These are phyloP conservation scores for Phytophthora agathidicida DNA, from an alignment of 352 stramenopile genomes.

Conservation along the genomic window DNA sequence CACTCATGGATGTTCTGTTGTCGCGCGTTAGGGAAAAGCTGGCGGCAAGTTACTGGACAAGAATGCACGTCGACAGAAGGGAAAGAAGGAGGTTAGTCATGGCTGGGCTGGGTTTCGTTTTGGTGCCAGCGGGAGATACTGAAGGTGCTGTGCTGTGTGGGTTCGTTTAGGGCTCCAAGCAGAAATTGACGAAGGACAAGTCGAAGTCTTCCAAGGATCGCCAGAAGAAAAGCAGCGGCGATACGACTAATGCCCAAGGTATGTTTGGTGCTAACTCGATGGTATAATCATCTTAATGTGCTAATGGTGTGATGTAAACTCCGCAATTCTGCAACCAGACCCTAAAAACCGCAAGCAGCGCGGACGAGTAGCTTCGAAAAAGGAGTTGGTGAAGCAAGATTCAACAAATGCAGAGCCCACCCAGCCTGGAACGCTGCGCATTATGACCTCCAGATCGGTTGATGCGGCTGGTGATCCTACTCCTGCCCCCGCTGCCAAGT, in stretches of 20 bases:
- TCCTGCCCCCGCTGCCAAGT: slow-evolving; percentile 1
- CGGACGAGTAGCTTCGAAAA: slow-evolving; percentile 33
- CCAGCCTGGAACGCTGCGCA: slow-evolving; percentile 55
- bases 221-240: slow-evolving; percentile 34
- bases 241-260: slow-evolving; percentile 29
- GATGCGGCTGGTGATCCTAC: slow-evolving; percentile 2
- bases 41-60: slow-evolving; percentile 46
- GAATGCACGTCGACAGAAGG: slow-evolving; percentile 39
- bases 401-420: slow-evolving; percentile 28
- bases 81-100: slow-evolving; percentile 52
- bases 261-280: background rate
- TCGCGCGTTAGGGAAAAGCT: slow-evolving; percentile 40
- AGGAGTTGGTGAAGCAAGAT: slow-evolving; percentile 43
- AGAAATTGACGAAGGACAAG: slow-evolving; percentile 50
- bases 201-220: slow-evolving; percentile 39
- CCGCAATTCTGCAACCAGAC: slow-evolving; percentile 11
- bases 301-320: background rate
- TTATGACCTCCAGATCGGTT: slow-evolving; percentile 54
- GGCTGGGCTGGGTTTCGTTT: background rate
- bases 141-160: background rate
- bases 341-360: slow-evolving; percentile 56
- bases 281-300: background rate
- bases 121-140: background rate
- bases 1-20: slow-evolving; percentile 2
- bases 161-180: slow-evolving; percentile 24